phyloP scores from a whole-genome alignment of 345 rosid genomes.

The Rhodamnia argentea region DNA sequence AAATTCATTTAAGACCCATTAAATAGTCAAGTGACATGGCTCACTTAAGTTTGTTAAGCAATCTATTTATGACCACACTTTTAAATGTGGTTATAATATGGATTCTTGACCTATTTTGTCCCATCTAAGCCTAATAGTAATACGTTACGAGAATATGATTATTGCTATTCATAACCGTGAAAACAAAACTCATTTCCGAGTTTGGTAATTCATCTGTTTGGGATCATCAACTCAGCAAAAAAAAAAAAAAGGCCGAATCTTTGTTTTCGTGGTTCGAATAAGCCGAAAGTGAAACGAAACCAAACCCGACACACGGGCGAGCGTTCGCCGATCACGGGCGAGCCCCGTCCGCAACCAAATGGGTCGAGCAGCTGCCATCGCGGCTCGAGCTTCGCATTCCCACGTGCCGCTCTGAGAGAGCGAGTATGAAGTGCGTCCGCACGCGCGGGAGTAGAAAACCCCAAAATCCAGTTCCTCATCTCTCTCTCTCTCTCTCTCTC shows the following conservation, averaged over 20 bases:
- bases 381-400: background rate
- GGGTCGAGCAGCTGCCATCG: background rate
- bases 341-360: background rate
- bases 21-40: too few relatives aligned
- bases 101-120: too few relatives aligned
- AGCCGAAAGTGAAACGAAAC: background rate
- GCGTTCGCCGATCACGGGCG: too few relatives aligned
- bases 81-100: too few relatives aligned
- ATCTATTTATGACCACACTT: too few relatives aligned
- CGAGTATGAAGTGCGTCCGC: background rate
- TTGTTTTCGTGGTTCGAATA: accelerated
- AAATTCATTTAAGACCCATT: too few relatives aligned
- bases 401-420: background rate
- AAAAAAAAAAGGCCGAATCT: background rate
- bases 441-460: background rate
- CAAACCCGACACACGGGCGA: background rate
- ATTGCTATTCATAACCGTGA: background rate
- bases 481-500: background rate
- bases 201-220: background rate
- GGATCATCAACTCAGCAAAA: background rate
- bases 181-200: background rate
- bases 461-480: background rate
- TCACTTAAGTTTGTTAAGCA: too few relatives aligned
- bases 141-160: background rate
- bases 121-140: too few relatives aligned